Evolutionary conservation across 768 basidiomycete genomes (phyloP), one percentile per base, ranked within the genome.

Genomic region (Pleurotus giganteus): DNA sequence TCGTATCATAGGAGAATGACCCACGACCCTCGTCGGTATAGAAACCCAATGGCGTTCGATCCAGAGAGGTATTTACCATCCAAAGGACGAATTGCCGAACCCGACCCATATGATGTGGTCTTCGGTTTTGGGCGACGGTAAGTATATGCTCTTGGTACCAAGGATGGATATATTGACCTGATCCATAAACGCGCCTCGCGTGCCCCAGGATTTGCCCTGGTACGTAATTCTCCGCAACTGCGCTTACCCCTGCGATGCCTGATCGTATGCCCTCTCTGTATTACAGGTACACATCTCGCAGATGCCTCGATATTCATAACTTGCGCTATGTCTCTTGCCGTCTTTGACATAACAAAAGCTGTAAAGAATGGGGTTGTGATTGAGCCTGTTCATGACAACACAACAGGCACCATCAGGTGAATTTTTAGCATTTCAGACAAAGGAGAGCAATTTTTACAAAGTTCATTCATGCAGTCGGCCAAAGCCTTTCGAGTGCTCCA

Each of bases 91-190:
- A 58, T 66, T 41, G 76, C 76, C 27, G 81, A 86, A 61, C 65
- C 61, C 17, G 85, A 87, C 66, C 83, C 85, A 56, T 81, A 80
- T 53, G 74, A 74, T 45, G 64, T 84, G 44, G 84, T 81, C 61
- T 89, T 88, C 68, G 87, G 87, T 5, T 89, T 87, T 62, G 87
- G 87, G 45, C 73, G 87, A 69, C 79, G 87, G 79, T 77, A 56
- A 57, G 77, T 68, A 11, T 36, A 12, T n/a, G 12, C 39, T 54
- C 43, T 54, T 4, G 19, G 15, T 32, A 37, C 13, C 15, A 15
- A 34, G 3, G 21, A 37, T 37, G 23, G 29, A 23, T 31, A 32
- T 11, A 17, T 17, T 47, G 36, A 39, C 17, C 24, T 41, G 39
- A 31, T 47, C 15, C 28, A 15, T 39, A 11, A 34, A 34, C 46